Base-by-base conservation (phyloP, 164 flowering plant species). In the Vitis rotundifolia region DNA sequence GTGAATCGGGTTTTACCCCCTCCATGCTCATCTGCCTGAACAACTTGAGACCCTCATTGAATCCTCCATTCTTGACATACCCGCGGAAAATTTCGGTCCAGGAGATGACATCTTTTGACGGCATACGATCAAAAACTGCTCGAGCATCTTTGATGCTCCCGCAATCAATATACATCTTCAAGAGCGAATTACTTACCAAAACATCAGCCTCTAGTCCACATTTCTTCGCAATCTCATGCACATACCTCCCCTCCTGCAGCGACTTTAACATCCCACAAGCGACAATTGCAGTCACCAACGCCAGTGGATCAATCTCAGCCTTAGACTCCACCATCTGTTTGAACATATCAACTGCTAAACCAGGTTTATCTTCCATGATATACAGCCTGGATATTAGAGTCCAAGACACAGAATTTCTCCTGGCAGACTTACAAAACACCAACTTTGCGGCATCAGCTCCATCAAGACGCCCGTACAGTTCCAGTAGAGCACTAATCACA, bases 131-230 rank as follows among this genome's bases (percentile, higher is more conserved):
- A 54, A 89, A 91, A 51, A 85, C 70, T 19, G 59, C 68, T 48
- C 83, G 76, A 56, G 91, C 92, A 68, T 82, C 86, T 48, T 71
- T 68, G 12, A 88, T 53, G 59, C 82, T 77, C 5, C 76, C 82
- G 64, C 90, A 89, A 37, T 86, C 90, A 13, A 88, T 22, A 62
- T 86, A 88, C 97, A 91, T 85, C 76, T 82, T 86, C 76, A 88
- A 49, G 5, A 89, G 82, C 8, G 93, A 80, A 73, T 88, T 91
- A 60, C 88, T 68, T 22, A 91, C 93, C 73, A 87, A 57, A 52
- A 82, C 63, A 67, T 87, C 79, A 61, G 47, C 82, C 52, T 84
- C 87, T 37, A 91, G 63, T 7, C 85, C 87, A 65, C 48, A 68
- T 29, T 68, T 76, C 74, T 31, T 73, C 0, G 87, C 91, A 77